Evolutionary conservation across 78 protist genomes (phyloP).

Genomic region (Protostelium mycophagum): DNA sequence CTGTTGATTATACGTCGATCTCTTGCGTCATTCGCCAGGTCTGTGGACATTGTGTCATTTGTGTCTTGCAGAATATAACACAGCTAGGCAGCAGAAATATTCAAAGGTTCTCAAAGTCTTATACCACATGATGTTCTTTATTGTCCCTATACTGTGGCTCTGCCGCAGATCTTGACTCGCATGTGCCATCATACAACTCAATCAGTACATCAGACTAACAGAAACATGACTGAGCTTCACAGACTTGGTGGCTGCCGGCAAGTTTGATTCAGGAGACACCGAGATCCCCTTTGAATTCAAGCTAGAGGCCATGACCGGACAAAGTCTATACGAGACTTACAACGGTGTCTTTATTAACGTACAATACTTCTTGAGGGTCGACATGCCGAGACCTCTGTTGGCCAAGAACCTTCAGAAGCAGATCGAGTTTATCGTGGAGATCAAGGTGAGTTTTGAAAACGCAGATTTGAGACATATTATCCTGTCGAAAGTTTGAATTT

Average conservation of each 20-base stretch:
- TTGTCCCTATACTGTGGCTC: too few species aligned
- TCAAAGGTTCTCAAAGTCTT: too few species aligned
- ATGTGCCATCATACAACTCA: too few species aligned
- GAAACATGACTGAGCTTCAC: neutral
- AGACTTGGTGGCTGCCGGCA: neutral
- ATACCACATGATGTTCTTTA: too few species aligned
- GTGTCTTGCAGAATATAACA: too few species aligned
- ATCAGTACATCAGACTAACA: too few species aligned
- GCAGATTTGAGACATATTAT: too few species aligned
- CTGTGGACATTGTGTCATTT: too few species aligned
- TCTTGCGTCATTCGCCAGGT: too few species aligned
- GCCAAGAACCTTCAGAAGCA: slow-evolving; percentile 52
- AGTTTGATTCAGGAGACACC: slow-evolving; percentile 46
- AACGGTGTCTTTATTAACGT: slow-evolving; percentile 87
- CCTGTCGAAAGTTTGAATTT: too few species aligned
- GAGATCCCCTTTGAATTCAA: slow-evolving; percentile 87
- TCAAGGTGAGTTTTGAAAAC: slow-evolving; percentile 22
- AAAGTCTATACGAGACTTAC: slow-evolving; percentile 79
- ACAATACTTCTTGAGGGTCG: slow-evolving; percentile 56
- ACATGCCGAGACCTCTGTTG: slow-evolving; percentile 63
- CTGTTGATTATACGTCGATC: neutral
- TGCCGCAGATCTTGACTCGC: too few species aligned
- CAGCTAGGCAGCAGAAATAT: too few species aligned
- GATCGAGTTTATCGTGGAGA: slow-evolving; percentile 66
- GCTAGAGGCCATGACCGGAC: slow-evolving; percentile 49